These are phyloP conservation scores for Secale cereale DNA, from an alignment of 176 grass and related monocot species.

Conservation along the genomic window DNA sequence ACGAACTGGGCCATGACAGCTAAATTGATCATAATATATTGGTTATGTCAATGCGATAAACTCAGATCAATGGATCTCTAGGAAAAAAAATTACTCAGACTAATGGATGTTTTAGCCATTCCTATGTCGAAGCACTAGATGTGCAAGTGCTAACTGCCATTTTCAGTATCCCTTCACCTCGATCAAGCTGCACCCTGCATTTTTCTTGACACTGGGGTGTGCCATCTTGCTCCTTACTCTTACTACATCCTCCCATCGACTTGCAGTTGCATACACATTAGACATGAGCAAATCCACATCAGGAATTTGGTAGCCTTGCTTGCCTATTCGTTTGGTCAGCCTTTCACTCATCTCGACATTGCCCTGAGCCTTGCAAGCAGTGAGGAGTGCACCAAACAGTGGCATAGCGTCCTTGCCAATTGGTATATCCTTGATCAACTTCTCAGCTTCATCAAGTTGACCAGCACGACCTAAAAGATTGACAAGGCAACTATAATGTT, in stretches of 20 bases:
- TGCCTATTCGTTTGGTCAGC: slow-evolving; percentile 36
- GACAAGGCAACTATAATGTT: slow-evolving; percentile 64
- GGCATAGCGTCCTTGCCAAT: slow-evolving; percentile 38
- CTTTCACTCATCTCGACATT: slow-evolving; percentile 51
- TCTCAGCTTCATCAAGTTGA: slow-evolving; percentile 60
- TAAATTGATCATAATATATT: background rate
- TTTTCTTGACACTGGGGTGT: slow-evolving; percentile 55
- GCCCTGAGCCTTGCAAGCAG: slow-evolving; percentile 52
- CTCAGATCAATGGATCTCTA: background rate
- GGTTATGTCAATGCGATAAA: background rate
- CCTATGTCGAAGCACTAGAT: slow-evolving; percentile 2
- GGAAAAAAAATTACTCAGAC: background rate
- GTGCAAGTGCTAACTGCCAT: background rate
- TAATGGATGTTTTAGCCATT: slow-evolving; percentile 14
- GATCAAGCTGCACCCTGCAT: slow-evolving; percentile 59
- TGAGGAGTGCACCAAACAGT: slow-evolving; percentile 52
- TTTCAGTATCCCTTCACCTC: slow-evolving; percentile 38
- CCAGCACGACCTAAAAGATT: slow-evolving; percentile 64
- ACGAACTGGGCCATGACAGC: background rate
- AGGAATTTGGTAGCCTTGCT: slow-evolving; percentile 34
- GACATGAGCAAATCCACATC: slow-evolving; percentile 56
- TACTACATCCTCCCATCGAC: slow-evolving; percentile 50
- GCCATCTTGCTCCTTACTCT: slow-evolving; percentile 56
- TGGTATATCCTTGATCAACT: slow-evolving; percentile 35
- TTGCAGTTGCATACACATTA: slow-evolving; percentile 64